Evolutionary conservation across 371 early-diverging fungal species (phyloP), one percentile per base, ranked within the genome.

Genomic region (Mucor ambiguus): DNA sequence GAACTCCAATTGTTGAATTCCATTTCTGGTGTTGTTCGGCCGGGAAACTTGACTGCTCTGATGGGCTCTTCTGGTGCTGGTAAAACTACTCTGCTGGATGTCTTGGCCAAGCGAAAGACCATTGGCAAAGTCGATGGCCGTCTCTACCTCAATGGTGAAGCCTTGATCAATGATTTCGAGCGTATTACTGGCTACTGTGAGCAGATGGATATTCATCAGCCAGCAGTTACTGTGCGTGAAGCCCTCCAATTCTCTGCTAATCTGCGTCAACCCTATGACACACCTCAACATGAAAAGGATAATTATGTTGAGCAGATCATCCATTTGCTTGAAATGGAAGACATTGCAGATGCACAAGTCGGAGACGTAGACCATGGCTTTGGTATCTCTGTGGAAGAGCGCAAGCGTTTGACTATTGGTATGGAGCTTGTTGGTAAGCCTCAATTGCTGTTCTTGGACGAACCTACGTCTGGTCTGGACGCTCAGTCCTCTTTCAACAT

Each of bases 61-160:
- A 90, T 96, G 91, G 95, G 95, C 20, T 85, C 91, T 3, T 89
- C 90, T 33, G 95, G 95, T 61, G 90, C 93, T 43, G 97, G 97
- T 57, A 96, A 96, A 77, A 92, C 95, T 0, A 93, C 95, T 2
- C 81, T 96, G 0, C 66, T 95, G 65, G 96, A 97, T 77, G 84
- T 94, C 0, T 76, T 93, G 28, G 90, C 93, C 32, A 83, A 85
- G 68, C 88, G 93, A 67, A 92, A 92, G 80, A 92, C 90, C 22
- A 84, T 86, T 52, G 94, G 94, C 35, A 88, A 79, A 10, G 80
- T 92, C 3, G 82, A 88, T 7, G 95, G 95, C 24, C 75, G 79
- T 32, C 78, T 92, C 38, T 82, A 80, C 66, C 62, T 93, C 83
- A 81, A 88, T 81, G 82, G 79, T 61, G 76, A 79, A 61, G 70